Percentiles rank a stretch among this genome's conserved stretches.
Conservation (phyloP, 2,329 filamentous ascomycete genomes). For the Trichocomaceae sp. region DNA sequence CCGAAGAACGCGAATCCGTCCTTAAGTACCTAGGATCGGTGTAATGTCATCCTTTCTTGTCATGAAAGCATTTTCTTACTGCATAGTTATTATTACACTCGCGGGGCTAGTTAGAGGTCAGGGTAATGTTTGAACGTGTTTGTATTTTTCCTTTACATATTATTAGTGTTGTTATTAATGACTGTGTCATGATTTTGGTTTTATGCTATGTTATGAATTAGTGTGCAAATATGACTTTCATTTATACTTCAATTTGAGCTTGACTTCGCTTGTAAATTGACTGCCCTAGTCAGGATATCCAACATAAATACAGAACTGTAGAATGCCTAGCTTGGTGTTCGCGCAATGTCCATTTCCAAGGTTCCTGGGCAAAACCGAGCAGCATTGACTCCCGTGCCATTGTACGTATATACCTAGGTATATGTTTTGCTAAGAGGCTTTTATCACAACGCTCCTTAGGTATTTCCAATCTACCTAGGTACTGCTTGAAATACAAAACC, state of each 20-base stretch:
- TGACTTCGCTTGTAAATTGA: no score
- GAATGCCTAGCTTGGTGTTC: no score
- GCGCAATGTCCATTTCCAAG: no score
- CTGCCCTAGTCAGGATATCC: no score
- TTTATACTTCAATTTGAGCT: background rate
- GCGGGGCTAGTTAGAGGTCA: background rate
- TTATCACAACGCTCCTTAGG: no score
- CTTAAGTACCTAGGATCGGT: slow-evolving; percentile 48
- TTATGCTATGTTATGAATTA: slow-evolving; percentile 6
- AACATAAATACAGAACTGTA: no score
- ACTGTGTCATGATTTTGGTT: slow-evolving; percentile 5
- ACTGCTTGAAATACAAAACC: no score
- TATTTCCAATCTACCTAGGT: no score
- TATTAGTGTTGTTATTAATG: background rate
- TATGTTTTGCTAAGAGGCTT: no score
- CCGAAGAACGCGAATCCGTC: slow-evolving; percentile 79
- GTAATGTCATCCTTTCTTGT: slow-evolving; percentile 12
- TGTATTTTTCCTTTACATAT: background rate
- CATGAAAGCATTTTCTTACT: background rate
- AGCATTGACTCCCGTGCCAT: no score
- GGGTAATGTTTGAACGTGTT: background rate
- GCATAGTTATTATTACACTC: slow-evolving; percentile 1
- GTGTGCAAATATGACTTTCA: slow-evolving; percentile 12
- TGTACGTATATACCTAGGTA: no score
- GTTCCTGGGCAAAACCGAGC: no score